Base-by-base conservation (phyloP, 1,284 basidiomycete species). In the Meira nashicola region DNA sequence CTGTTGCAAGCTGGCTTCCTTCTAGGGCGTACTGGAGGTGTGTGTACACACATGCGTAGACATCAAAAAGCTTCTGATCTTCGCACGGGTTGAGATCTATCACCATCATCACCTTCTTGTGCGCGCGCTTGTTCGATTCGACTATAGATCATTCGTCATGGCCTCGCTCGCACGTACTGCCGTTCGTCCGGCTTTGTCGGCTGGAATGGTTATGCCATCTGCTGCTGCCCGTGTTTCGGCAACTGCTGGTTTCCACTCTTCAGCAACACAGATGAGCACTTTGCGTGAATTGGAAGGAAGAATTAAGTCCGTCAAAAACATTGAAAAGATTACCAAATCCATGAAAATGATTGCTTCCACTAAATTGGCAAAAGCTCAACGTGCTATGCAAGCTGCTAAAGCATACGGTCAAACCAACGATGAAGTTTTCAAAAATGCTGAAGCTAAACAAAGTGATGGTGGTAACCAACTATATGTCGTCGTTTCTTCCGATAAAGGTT, bases 301-400 rank as follows among this genome's bases (percentile, higher is more conserved):
- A 71, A 85, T 93, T 82, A 96, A 97, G 86, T 95, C 92, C 59
- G 94, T 97, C 79, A 85, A 85, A 80, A 97, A 81, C 76, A 95
- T 95, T 79, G 90, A 94, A 85, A 95, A 96, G 89, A 96, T 95
- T 83, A 96, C 92, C 68, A 93, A 94, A 91, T 96, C 93, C 59
- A 98, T 97, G 94, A 97, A 96, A 63, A 79, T 79, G 78, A 95
- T 97, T 84, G 95, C 94, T 61, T 95, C 94, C 57, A 96, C 93
- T 63, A 94, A 95, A 82, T 87, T 98, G 59, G 86, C 86, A 79
- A 94, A 94, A 83, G 93, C 94, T 46, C 78, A 79, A 70, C 85
- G 88, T 76, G 92, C 94, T 68, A 97, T 98, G 92, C 82, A 83
- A 67, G 85, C 86, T 66, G 95, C 92, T 76, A 95, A 97, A 84